Evolutionary conservation across 345 rosid species (phyloP), one percentile per base, ranked within the genome.

Genomic region (Citrus medica): DNA sequence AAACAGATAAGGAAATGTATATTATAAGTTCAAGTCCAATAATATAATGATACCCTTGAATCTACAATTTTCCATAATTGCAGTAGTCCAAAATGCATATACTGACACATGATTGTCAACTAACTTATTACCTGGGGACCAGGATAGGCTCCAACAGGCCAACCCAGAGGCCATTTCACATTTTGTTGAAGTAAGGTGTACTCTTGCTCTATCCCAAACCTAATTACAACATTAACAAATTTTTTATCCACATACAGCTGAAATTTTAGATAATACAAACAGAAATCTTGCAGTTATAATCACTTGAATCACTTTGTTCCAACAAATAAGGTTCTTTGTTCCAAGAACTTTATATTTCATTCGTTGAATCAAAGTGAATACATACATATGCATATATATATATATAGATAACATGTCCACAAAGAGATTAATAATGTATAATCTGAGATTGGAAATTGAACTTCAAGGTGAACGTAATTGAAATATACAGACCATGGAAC

Each of bases 181-280:
- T 96, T 85, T 81, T 85, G 78, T 84, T 94, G 98, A 76, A 96
- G 86, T 74, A 96, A 88, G 80, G 98, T 94, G 93, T 96, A 96
- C 86, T 96, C 99, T 87, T 96, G 99, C 89, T 96, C 98, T 70
- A 94, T 96, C 53, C 99, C 99, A 77, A 67, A 96, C 99, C 99
- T 93, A 60, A 10, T 32, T 53, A 22, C 35, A 76, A 73, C 35
- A 30, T 61, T 61, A 21, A 40, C 9, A 58, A 21, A 73, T 32
- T 17, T 46, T 46, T 46, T 38, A 33, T 25, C 5, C 65, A 40
- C 55, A n/a, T 30, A 24, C 48, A 37, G 16, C 21, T 5, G 58
- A 38, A 28, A 48, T 19, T 14, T 62, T 25, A 21, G 7, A 30
- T 21, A 60, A 4, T 12, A 63, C 1, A 46, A 19, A 27, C 30